Evolutionary conservation across 495 filamentous ascomycete species (phyloP), one percentile per base, ranked within the genome.

Genomic region (Talaromyces wortmannii): DNA sequence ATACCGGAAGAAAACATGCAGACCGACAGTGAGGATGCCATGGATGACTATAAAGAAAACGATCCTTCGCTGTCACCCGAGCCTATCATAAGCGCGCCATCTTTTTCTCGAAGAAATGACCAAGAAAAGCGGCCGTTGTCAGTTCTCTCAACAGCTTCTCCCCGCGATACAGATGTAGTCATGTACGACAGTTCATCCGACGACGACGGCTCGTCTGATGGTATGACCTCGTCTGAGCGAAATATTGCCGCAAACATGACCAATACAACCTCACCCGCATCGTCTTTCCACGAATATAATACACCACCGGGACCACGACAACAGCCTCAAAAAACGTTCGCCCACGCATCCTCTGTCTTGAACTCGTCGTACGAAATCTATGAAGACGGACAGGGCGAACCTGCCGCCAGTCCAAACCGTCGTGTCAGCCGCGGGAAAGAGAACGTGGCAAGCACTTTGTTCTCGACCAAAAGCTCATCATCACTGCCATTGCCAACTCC

Each of bases 51-150:
- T 23, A 81, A 81, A 68, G 78, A 81, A 61, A 81, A 81, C 52
- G 65, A 81, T 53, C 75, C 77, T 2, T 73, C 71, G 8, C 60
- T 74, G 15, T 75, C 75, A 8, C 72, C 71, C 6, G 64, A 64
- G 1, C 73, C 72, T 0, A 62, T 74, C 17, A 61, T 59, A 50
- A 50, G 64, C 6, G 50, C 61, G 44, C 61, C 64, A 11, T 64
- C 66, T 15, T 68, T 58, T 31, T 66, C 71, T 13, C 32, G 40
- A 33, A 49, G 48, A 16, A 52, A 6, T 61, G 64, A 13, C 65
- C 66, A n/a, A 73, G 71, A 60, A 64, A 77, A n/a, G 67, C 73
- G n/a, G 56, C 77, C 49, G 66, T 72, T 53, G 63, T 76, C 48
- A 58, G 75, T 40, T 61, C 68, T 36, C 57, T 61, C 65, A 23